Conservation (phyloP, 805 yeast genomes). For the Priceomyces melissophilus region DNA sequence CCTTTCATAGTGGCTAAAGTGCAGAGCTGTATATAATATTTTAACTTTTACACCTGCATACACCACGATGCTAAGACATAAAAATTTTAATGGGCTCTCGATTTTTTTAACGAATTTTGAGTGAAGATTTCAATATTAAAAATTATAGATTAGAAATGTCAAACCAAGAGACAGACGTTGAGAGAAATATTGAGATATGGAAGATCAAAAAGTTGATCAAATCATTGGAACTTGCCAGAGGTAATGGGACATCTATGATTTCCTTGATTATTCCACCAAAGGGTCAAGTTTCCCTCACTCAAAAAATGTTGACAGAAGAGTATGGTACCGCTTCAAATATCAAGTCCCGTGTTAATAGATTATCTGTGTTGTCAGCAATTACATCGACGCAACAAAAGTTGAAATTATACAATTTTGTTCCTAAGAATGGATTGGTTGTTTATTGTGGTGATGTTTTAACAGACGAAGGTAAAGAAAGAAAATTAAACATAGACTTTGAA, state of each 20-base stretch:
- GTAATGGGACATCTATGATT: conserved; percentile 99
- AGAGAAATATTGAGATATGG: conserved; percentile 98
- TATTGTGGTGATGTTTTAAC: conserved; percentile 99
- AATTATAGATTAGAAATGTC: conserved; percentile 14
- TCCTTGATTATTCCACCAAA: conserved; percentile 93
- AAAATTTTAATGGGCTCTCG: too few species aligned
- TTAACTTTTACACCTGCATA: too few species aligned
- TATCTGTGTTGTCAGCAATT: conserved; percentile 93
- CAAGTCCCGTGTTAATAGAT: conserved; percentile 94
- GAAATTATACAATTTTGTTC: conserved; percentile 84
- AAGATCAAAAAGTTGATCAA: conserved; percentile 93
- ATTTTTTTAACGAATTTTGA: too few species aligned
- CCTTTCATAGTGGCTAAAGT: too few species aligned
- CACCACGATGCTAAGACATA: too few species aligned
- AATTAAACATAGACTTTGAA: conserved; percentile 94
- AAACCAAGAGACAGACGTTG: conserved; percentile 55
- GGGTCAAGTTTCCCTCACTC: conserved; percentile 84
- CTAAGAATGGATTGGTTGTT: conserved; percentile 90
- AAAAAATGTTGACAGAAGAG: conserved; percentile 94
- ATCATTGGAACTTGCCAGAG: conserved; percentile 86
- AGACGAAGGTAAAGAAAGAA: conserved; percentile 96
- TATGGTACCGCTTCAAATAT: conserved; percentile 98
- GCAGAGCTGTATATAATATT: too few species aligned
- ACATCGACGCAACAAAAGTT: conserved; percentile 97
- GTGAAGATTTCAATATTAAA: background rate